Percentiles rank a stretch among this genome's conserved stretches.
Evolutionary conservation across 169 alveolate species (phyloP).

Genomic region (Blepharisma undulans): DNA sequence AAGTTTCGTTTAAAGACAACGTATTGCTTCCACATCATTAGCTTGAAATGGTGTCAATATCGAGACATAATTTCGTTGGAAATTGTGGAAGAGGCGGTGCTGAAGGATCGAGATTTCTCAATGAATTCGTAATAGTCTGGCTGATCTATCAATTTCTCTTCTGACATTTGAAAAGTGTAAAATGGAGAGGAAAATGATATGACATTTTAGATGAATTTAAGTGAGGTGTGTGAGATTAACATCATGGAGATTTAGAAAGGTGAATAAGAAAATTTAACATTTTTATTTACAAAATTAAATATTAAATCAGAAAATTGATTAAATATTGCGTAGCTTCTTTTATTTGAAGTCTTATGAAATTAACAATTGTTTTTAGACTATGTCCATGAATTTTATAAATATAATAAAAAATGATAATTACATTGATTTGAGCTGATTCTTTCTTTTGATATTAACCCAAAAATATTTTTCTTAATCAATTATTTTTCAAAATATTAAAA

Average conservation of each 20-base stretch:
- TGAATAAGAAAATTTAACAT: background rate
- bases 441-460: too few relatives aligned
- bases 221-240: background rate
- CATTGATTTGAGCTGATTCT: background rate
- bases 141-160: background rate
- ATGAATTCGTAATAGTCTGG: background rate
- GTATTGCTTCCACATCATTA: conserved; percentile 36
- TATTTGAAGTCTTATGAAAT: background rate
- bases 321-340: too few relatives aligned
- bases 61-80: background rate
- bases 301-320: background rate
- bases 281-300: too few relatives aligned
- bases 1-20: conserved; percentile 29
- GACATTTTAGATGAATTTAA: background rate
- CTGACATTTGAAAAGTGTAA: background rate
- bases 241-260: background rate
- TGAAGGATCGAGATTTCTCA: background rate
- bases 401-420: background rate
- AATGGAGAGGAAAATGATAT: background rate
- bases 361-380: background rate
- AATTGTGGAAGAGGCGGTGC: background rate
- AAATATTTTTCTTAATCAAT: too few relatives aligned
- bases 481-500: background rate
- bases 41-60: conserved; percentile 7
- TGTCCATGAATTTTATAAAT: background rate